Base-by-base conservation (phyloP, 2,329 filamentous ascomycete genomes). In the Cryphonectria carpinicola region DNA sequence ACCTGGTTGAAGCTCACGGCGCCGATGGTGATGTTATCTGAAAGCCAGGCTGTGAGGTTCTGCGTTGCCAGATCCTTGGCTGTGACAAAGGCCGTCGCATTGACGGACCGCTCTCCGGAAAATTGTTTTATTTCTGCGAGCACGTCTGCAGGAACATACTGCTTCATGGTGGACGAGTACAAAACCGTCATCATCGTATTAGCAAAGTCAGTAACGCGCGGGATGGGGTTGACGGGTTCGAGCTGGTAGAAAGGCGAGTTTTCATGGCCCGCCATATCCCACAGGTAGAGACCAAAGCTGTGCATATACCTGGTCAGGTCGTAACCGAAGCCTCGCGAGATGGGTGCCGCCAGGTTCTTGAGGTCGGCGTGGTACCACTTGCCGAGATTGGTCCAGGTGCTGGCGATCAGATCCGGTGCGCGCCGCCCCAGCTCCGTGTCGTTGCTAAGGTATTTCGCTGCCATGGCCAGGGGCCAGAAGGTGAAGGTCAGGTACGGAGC, bases 301-400 rank as follows among this genome's bases (percentile, higher is more conserved):
- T 85, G 85, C 7, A 89, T 76, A 73, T 90, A 90, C 10, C 82
- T 80, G 68, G 88, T 89, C 88, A 90, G 89, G 70, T 90, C 88
- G 70, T 86, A 90, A 0, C 88, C 88, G 71, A 90, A 91, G 0
- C 84, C 81, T 0, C 89, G 84, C 76, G 91, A 89, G 88, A 88
- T 91, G 0, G 89, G 89, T 0, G 88, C 89, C 4, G 88, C 88
- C 68, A 90, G 82, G 71, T 90, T 90, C 73, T 83, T 86, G 78
- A 90, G 77, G 1, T 84, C 82, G 0, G 88, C 84, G 67, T 90
- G 86, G 81, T 87, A 91, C 0, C 58, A 61, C 32, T 35, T n/a
- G 58, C 58, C 58, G 35, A 61, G 58, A 37, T 32, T 61, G 32
- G 58, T 61, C 58, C 58, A 61, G 35, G 22, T 61, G 58, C 58